Evolutionary conservation across 2,329 filamentous ascomycete species (phyloP).

Genomic region (Alternaria arbusti): DNA sequence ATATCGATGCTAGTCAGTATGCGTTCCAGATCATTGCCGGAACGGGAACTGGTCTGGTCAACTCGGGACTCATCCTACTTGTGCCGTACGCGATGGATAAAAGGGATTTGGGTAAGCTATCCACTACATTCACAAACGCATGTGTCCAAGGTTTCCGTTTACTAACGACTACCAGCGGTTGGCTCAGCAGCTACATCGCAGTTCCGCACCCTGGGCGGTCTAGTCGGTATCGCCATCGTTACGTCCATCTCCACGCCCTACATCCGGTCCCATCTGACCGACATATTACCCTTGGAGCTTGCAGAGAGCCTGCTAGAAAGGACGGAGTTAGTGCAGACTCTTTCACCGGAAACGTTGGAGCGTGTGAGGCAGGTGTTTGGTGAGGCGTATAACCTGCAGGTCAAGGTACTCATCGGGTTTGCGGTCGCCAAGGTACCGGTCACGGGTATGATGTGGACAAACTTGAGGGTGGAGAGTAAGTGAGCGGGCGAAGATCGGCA

Average conservation of each 20-base stretch:
- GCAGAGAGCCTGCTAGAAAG: constrained; percentile 2
- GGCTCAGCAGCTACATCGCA: constrained; percentile 14
- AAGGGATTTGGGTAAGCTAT: constrained; percentile 16
- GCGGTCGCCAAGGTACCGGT: constrained; percentile 13
- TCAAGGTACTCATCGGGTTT: constrained; percentile 19
- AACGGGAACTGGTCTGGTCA: constrained; percentile 14
- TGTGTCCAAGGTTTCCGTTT: no score
- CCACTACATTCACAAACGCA: not conserved
- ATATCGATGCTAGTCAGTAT: constrained; percentile 12
- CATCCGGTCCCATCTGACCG: constrained; percentile 3
- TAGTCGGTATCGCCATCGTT: constrained; percentile 14
- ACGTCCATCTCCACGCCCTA: constrained; percentile 14
- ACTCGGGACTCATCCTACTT: constrained; percentile 8
- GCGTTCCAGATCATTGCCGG: constrained; percentile 21
- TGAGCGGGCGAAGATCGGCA: not conserved
- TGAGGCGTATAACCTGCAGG: constrained; percentile 21
- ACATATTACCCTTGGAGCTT: constrained; percentile 1
- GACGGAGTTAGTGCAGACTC: not conserved
- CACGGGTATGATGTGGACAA: constrained; percentile 19
- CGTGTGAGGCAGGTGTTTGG: constrained; percentile 5
- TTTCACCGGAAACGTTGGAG: not conserved
- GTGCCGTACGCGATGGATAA: constrained; percentile 16
- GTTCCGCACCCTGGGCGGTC: constrained; percentile 16
- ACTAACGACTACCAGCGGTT: constrained; percentile 8
- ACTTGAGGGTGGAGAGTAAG: not conserved